Percentiles rank a stretch among this genome's conserved stretches.
Conservation (phyloP, 164 flowering plant species). For the Liquidambar formosana region DNA sequence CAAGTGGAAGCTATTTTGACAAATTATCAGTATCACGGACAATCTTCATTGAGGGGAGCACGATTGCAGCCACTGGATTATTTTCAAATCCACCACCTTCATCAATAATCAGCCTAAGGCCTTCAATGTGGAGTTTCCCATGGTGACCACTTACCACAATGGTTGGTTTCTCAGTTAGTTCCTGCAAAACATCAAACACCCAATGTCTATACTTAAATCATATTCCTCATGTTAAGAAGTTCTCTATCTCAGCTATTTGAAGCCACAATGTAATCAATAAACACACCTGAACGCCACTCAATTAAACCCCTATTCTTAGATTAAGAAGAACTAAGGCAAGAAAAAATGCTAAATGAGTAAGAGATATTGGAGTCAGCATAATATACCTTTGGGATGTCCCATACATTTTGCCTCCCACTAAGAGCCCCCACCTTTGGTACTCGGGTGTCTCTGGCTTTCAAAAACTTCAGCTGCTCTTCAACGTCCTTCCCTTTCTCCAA, state of each 20-base stretch:
- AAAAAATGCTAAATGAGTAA: background rate
- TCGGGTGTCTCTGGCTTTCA: slow-evolving; percentile 71
- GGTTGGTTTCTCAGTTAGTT: slow-evolving; percentile 49
- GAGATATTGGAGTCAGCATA: background rate
- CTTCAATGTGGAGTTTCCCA: slow-evolving; percentile 80
- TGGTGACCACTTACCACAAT: slow-evolving; percentile 95
- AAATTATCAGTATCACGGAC: slow-evolving; percentile 65
- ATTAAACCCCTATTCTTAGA: no score
- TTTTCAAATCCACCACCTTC: slow-evolving; percentile 71
- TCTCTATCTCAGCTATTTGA: background rate
- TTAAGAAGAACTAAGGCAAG: background rate
- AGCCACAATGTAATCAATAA: background rate
- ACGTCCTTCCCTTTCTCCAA: slow-evolving; percentile 58
- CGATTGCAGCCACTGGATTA: slow-evolving; percentile 77
- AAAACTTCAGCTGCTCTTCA: slow-evolving; percentile 55
- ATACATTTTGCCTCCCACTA: slow-evolving; percentile 73
- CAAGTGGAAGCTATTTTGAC: slow-evolving; percentile 5
- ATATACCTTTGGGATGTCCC: slow-evolving; percentile 82
- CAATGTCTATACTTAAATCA: background rate
- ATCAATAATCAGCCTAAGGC: slow-evolving; percentile 80
- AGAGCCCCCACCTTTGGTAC: slow-evolving; percentile 67
- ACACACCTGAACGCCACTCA: background rate
- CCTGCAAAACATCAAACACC: slow-evolving; percentile 39
- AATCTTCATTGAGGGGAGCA: slow-evolving; percentile 72
- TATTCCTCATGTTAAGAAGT: background rate